Percentiles rank a stretch among this genome's conserved stretches.
Conservation (phyloP, 2,329 filamentous ascomycete species). For the Coleophoma crateriformis region DNA sequence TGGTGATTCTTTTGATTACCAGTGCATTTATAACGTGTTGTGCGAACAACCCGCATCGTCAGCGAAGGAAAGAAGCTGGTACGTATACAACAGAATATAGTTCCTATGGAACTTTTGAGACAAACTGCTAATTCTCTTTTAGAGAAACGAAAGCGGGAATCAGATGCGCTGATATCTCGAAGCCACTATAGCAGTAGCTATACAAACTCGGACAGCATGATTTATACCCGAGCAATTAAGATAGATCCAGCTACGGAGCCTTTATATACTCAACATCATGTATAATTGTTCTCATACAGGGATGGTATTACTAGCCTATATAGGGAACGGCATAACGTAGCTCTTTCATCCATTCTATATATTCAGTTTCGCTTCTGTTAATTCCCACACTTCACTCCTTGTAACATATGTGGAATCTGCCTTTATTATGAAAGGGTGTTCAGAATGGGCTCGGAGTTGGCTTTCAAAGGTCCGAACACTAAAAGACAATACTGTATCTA, state of each 20-base stretch:
- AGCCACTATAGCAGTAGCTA: neutral
- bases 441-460: too few relatives aligned
- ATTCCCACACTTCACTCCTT: too few relatives aligned
- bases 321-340: too few relatives aligned
- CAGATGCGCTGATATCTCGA: constrained; percentile 1
- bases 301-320: neutral
- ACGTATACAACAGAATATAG: constrained; percentile 34
- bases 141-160: constrained; percentile 15
- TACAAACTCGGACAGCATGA: neutral
- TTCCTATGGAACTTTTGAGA: constrained; percentile 9
- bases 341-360: too few relatives aligned
- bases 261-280: neutral
- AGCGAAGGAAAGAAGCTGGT: constrained; percentile 81
- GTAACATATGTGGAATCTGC: too few relatives aligned
- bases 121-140: neutral
- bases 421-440: too few relatives aligned
- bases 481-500: too few relatives aligned
- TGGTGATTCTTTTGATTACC: constrained; percentile 80
- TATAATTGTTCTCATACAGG: neutral
- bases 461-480: too few relatives aligned
- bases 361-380: too few relatives aligned
- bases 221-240: neutral
- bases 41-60: constrained; percentile 81
- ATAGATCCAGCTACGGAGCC: neutral
- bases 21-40: constrained; percentile 77